Percentiles rank a stretch among this genome's conserved stretches.
These are phyloP conservation scores for Metrosideros polymorpha DNA, from an alignment of 441 rosid genomes.

Conservation along the genomic window DNA sequence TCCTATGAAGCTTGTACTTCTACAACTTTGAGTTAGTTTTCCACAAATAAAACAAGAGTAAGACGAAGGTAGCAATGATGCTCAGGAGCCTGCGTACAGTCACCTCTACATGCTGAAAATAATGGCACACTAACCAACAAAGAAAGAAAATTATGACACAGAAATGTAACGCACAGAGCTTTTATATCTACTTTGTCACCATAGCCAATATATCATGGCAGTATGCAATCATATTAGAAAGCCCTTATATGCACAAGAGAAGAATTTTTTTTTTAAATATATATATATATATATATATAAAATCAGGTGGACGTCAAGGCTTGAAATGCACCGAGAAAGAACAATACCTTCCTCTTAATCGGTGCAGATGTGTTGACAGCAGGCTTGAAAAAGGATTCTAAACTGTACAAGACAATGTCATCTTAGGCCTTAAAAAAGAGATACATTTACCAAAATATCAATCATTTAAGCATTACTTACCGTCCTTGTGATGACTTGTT, in stretches of 20 bases:
- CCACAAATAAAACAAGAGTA: background rate
- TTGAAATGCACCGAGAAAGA: background rate
- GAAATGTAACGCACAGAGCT: background rate
- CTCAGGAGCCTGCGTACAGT: background rate
- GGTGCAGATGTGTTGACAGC: constrained; percentile 48
- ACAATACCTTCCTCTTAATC: constrained; percentile 70
- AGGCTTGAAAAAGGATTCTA: constrained; percentile 92
- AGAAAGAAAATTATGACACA: background rate
- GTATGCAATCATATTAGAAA: background rate
- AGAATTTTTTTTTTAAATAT: too few species aligned
- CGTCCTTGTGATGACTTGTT: constrained; percentile 92
- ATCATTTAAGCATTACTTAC: constrained; percentile 29
- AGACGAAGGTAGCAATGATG: background rate
- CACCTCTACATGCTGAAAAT: background rate
- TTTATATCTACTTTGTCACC: background rate
- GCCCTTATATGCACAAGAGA: background rate
- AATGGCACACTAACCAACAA: background rate
- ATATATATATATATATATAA: too few species aligned
- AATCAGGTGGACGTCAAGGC: background rate
- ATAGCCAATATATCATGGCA: background rate
- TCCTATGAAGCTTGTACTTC: background rate
- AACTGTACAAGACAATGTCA: constrained; percentile 23
- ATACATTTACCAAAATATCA: background rate
- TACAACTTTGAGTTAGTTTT: background rate
- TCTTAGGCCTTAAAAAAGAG: constrained; percentile 1